Evolutionary conservation across 2,329 filamentous ascomycete species (phyloP).

Genomic region (Rachicladosporium sp.): DNA sequence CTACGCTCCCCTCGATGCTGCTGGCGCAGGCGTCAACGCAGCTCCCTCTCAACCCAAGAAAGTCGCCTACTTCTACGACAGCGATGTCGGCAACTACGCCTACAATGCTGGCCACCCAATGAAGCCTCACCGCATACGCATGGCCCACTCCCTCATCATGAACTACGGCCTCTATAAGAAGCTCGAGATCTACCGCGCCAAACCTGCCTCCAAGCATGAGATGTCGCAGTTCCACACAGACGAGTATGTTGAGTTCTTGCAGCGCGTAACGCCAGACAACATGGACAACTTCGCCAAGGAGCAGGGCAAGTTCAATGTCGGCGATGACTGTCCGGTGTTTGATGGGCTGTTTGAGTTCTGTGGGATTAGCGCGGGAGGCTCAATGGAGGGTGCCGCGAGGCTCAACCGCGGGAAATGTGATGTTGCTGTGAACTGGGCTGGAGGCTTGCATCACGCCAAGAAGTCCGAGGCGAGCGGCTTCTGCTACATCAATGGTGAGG

Average conservation of each 20-base stretch:
- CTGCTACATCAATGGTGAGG: constrained; percentile 36
- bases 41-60: constrained; percentile 53
- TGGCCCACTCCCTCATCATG: constrained; percentile 55
- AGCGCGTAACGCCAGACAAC: constrained; percentile 93
- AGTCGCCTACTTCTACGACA: constrained; percentile 97
- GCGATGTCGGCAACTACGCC: constrained; percentile 94
- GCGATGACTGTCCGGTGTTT: constrained; percentile 52
- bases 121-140: constrained; percentile 56
- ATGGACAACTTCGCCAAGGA: constrained; percentile 90
- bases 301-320: constrained; percentile 65
- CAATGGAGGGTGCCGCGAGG: constrained; percentile 58
- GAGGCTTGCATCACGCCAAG: constrained; percentile 37
- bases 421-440: constrained; percentile 45
- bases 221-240: constrained; percentile 65
- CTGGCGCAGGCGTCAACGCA: constrained; percentile 36
- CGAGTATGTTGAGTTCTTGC: constrained; percentile 60
- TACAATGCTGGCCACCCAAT: constrained; percentile 67
- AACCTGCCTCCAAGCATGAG: constrained; percentile 49
- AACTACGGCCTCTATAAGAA: constrained; percentile 63
- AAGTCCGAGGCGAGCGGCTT: constrained; percentile 37
- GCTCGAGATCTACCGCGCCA: constrained; percentile 51
- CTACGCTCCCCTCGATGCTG: constrained; percentile 38
- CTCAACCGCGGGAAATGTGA: constrained; percentile 57
- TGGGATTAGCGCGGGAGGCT: constrained; percentile 56
- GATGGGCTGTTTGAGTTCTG: constrained; percentile 61